phyloP scores from a whole-genome alignment of 768 basidiomycete genomes.

The Amylocystis lapponica region DNA sequence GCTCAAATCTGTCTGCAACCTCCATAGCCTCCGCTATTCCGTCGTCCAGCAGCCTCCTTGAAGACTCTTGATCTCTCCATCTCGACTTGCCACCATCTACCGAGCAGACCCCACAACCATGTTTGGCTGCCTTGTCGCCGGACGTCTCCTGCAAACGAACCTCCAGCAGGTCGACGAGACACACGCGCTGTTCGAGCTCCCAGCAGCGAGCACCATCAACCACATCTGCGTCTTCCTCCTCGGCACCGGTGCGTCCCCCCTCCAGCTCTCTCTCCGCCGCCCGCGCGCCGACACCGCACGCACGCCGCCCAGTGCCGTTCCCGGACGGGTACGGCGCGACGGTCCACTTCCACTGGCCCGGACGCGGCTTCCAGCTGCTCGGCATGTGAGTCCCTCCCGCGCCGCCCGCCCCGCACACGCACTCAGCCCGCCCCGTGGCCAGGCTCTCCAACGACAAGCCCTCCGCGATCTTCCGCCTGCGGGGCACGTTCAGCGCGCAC shows the following conservation, averaged over 20 bases:
- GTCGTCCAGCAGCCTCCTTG: not conserved
- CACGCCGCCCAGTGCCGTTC: conserved; percentile 50
- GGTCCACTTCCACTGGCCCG: conserved; percentile 84
- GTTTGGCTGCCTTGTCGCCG: conserved; percentile 80
- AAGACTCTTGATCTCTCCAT: not conserved
- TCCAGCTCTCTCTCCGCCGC: not conserved
- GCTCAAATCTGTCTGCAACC: too few species aligned
- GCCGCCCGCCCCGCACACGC: not conserved
- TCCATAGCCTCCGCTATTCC: not conserved
- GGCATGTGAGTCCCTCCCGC: conserved; percentile 57
- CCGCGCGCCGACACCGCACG: too few species aligned
- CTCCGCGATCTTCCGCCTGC: conserved; percentile 81
- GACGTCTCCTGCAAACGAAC: conserved; percentile 74
- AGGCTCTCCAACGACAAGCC: conserved; percentile 91
- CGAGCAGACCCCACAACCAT: conserved; percentile 28
- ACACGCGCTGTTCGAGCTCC: conserved; percentile 74
- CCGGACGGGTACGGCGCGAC: conserved; percentile 81
- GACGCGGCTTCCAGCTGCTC: conserved; percentile 78
- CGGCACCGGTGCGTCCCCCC: conserved; percentile 53
- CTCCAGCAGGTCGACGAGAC: conserved; percentile 78
- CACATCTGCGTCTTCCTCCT: conserved; percentile 82
- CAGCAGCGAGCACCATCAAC: conserved; percentile 67
- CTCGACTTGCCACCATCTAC: not conserved
- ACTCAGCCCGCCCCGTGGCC: conserved; percentile 1
- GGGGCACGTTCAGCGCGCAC: conserved; percentile 49